Base-by-base conservation (phyloP, 2,329 filamentous ascomycete species). In the Stagonosporopsis cucurbitacearum region DNA sequence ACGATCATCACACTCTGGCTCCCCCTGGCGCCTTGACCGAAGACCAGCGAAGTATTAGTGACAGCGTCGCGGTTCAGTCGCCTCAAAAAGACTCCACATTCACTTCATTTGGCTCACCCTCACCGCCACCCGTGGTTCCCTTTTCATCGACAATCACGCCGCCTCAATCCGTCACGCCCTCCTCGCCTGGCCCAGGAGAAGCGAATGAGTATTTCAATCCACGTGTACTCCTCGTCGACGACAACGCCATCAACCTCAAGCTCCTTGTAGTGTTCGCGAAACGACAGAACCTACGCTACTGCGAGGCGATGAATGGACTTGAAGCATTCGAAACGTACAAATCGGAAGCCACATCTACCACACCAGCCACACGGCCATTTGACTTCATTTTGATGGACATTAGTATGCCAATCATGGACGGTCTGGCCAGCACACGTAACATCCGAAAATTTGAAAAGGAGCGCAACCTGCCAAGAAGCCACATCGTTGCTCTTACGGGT, bases 241-340 rank as follows among this genome's bases (percentile, higher is more conserved):
- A 74, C 54, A 74, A 74, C 56, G 61, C 62, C 11, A 73, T 73
- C 60, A 74, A 74, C 43, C 64, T 72, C 33, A 72, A 71, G 41
- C 65, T 73, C 22, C 64, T 74, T 26, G 70, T 77, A 17, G 79
- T 80, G 64, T 82, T 81, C 43, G 66, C 68, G n/a, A 67, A 67
- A 42, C 70, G 70, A 11, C 64, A 73, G 49, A 61, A 60, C 4
- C 55, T 71, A 4, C 62, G 59, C 15, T 73, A 69, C 52, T 51
- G 50, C 6, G 65, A 71, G 59, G 71, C 73, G 2, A 61, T 55
- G 7, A 73, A 75, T 49, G 73, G 73, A 12, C 68, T 73, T 20
- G 62, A 74, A 58, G 73, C 73, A 0, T 50, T 73, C 7, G 60
- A 71, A 11, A 61, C 50, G 0, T 73, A 53, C 54, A 70, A 69